A percentile compares a stretch with the other conserved stretches of the same genome.
These are phyloP conservation scores for Cutaneotrichosporon dermatis DNA, from an alignment of 1,284 basidiomycete species.

Conservation along the genomic window DNA sequence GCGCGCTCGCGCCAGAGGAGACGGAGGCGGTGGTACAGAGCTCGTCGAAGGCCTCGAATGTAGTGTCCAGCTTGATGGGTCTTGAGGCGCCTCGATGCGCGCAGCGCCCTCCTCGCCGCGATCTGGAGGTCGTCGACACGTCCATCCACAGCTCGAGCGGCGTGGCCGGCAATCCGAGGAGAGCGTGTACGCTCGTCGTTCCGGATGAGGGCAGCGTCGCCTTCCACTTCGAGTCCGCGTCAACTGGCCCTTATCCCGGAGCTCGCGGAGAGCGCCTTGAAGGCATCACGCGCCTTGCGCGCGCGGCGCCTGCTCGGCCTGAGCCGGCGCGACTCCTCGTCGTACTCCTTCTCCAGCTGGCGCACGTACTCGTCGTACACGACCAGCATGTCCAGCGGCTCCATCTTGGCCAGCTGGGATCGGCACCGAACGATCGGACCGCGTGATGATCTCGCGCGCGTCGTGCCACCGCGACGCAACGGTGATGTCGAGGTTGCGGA, in stretches of 20 bases:
- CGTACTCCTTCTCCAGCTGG: conserved; percentile 78
- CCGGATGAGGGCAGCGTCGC: conserved; percentile 72
- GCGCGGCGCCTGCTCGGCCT: conserved; percentile 80
- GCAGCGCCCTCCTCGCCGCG: conserved; percentile 71
- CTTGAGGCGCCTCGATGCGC: conserved; percentile 51
- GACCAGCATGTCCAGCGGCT: conserved; percentile 79
- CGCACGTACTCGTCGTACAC: conserved; percentile 89
- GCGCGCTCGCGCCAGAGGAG: conserved; percentile 54
- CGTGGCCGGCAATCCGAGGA: conserved; percentile 85
- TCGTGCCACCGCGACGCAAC: conserved; percentile 83
- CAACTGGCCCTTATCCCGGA: conserved; percentile 65
- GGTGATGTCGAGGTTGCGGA: conserved; percentile 77
- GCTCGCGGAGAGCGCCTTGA: conserved; percentile 71
- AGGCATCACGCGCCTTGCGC: conserved; percentile 80
- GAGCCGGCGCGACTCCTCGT: conserved; percentile 69
- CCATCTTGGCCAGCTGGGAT: conserved; percentile 72
- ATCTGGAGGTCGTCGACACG: conserved; percentile 80
- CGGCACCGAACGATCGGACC: conserved; percentile 70
- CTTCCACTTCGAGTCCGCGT: conserved; percentile 87
- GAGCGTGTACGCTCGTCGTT: conserved; percentile 73
- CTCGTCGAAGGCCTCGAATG: conserved; percentile 55
- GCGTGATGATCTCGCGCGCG: conserved; percentile 68
- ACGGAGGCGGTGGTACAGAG: conserved; percentile 51
- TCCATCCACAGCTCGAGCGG: conserved; percentile 97
- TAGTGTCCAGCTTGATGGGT: conserved; percentile 45